Percentiles rank a stretch among this genome's conserved stretches.
These are phyloP conservation scores for Alisma plantagoaquatica DNA, from an alignment of 106 monocot genomes.

Conservation along the genomic window DNA sequence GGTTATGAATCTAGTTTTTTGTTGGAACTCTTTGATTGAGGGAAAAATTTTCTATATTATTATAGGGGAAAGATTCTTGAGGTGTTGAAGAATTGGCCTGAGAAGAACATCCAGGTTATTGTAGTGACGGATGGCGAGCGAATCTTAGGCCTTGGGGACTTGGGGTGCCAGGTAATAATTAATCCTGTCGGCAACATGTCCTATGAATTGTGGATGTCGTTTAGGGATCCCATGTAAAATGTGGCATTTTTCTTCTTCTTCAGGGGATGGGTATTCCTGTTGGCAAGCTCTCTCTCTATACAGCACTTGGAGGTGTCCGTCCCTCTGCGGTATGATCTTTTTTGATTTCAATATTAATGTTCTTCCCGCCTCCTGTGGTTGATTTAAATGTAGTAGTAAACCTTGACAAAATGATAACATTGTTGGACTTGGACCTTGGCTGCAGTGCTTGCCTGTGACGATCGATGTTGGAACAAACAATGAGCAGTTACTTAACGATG, in stretches of 20 bases:
- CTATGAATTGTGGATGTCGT: too few relatives aligned
- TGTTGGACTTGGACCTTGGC: too few relatives aligned
- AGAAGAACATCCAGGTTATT: constrained; percentile 78
- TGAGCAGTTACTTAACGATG: constrained; percentile 57
- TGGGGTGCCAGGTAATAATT: constrained; percentile 91
- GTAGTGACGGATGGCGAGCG: constrained; percentile 95
- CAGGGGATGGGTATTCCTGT: constrained; percentile 76
- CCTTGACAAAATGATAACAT: too few relatives aligned
- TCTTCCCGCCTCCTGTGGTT: too few relatives aligned
- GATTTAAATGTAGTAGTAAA: too few relatives aligned
- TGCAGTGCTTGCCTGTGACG: constrained; percentile 66
- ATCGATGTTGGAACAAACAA: constrained; percentile 85
- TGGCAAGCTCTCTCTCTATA: constrained; percentile 75
- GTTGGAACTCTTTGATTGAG: too few relatives aligned
- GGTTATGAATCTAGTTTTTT: too few relatives aligned
- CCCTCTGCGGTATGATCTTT: constrained; percentile 18
- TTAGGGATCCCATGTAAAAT: too few relatives aligned
- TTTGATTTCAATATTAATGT: too few relatives aligned
- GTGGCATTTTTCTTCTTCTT: too few relatives aligned
- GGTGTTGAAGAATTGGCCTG: constrained; percentile 88
- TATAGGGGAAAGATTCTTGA: constrained; percentile 77
- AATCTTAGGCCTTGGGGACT: constrained; percentile 91
- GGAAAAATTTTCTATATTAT: too few relatives aligned
- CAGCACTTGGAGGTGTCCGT: constrained; percentile 14
- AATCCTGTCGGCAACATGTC: too few relatives aligned